phyloP scores from a whole-genome alignment of 306 rosid species.

The Glycine soja region DNA sequence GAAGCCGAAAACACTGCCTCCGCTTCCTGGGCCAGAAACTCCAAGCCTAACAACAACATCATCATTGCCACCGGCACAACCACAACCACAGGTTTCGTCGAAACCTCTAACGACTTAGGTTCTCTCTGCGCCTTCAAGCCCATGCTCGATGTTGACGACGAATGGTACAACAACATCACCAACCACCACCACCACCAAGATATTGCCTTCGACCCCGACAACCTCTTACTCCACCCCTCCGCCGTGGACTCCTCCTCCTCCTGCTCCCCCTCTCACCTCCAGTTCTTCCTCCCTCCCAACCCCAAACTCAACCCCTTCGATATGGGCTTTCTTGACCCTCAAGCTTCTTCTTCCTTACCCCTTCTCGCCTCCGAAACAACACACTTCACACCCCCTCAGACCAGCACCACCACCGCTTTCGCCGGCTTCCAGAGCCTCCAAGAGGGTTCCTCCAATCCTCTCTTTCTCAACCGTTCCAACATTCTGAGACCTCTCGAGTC shows the following conservation, averaged over 20 bases:
- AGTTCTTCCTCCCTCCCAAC: conserved; percentile 66
- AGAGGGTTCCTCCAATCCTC: conserved; percentile 52
- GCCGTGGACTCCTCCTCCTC: conserved; percentile 73
- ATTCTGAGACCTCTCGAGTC: conserved; percentile 72
- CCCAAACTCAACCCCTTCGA: conserved; percentile 67
- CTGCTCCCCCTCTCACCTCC: conserved; percentile 57
- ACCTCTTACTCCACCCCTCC: conserved; percentile 59
- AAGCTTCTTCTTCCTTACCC: conserved; percentile 51
- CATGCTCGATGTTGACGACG: conserved; percentile 68
- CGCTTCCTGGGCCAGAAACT: conserved; percentile 57
- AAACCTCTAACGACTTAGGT: conserved; percentile 46
- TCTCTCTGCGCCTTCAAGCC: conserved; percentile 70
- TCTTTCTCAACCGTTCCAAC: conserved; percentile 66
- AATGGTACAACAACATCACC: conserved; percentile 63
- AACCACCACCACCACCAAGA: conserved; percentile 48
- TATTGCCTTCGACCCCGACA: conserved; percentile 55
- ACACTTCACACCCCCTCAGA: conserved; percentile 49
- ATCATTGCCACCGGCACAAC: not conserved
- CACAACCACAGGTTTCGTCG: not conserved
- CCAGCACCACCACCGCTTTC: conserved; percentile 8
- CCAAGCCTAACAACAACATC: conserved; percentile 42
- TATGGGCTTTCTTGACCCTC: conserved; percentile 64
- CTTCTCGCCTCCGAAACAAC: conserved; percentile 48
- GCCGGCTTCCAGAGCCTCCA: conserved; percentile 60
- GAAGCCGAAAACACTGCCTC: conserved; percentile 52